These are phyloP conservation scores for Coemansia sp. DNA, from an alignment of 192 early-diverging fungal genomes.

Conservation along the genomic window DNA sequence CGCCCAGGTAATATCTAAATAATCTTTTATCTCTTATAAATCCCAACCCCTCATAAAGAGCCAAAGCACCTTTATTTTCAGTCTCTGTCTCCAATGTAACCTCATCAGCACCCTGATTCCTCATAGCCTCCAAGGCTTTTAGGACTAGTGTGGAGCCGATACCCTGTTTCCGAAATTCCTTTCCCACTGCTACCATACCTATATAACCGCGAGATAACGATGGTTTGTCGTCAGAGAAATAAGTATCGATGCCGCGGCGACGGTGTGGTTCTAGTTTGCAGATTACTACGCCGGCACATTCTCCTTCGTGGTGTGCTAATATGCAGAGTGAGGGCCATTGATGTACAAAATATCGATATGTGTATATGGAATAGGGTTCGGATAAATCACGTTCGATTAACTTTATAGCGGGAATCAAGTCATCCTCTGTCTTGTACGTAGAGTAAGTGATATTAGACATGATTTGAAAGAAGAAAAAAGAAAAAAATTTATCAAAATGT, in stretches of 20 bases:
- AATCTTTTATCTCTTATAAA: conserved; percentile 94
- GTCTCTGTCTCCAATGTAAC: conserved; percentile 87
- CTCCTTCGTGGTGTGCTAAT: conserved; percentile 59
- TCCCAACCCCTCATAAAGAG: conserved; percentile 87
- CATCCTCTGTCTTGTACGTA: conserved; percentile 72
- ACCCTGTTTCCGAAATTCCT: conserved; percentile 73
- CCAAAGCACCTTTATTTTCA: conserved; percentile 80
- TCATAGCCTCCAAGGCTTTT: conserved; percentile 77
- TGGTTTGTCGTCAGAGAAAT: conserved; percentile 16
- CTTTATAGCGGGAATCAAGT: conserved; percentile 73
- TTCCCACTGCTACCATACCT: conserved; percentile 94
- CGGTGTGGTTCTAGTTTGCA: conserved; percentile 77
- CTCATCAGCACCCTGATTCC: conserved; percentile 76
- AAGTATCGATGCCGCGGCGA: conserved; percentile 21
- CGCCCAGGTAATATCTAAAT: conserved; percentile 91
- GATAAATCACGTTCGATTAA: conserved; percentile 95
- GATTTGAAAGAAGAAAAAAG: neutral
- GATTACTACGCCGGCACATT: conserved; percentile 85
- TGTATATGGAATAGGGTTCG: conserved; percentile 97
- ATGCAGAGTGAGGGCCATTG: conserved; percentile 91
- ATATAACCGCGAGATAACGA: conserved; percentile 83
- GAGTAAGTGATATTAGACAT: conserved; percentile 46
- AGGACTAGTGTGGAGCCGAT: conserved; percentile 79
- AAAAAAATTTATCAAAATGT: neutral
- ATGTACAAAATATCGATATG: conserved; percentile 95